phyloP scores from a whole-genome alignment of 1,284 basidiomycete genomes.

The Leccinum subfulvum region DNA sequence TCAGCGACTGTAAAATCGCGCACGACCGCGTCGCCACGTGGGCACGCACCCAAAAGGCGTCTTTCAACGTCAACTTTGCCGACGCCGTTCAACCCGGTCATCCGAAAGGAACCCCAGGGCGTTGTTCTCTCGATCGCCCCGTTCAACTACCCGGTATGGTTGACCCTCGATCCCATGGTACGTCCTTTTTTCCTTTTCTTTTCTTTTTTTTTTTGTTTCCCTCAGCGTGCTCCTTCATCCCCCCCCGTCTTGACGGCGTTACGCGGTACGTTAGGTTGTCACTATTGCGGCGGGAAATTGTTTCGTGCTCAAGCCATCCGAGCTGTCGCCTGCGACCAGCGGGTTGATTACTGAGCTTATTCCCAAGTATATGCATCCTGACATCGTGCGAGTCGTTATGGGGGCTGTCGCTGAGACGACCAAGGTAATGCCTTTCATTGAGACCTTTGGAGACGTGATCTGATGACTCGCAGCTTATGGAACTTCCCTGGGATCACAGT shows the following conservation, averaged over 20 bases:
- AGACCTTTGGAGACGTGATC: not conserved
- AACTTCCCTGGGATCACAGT: conserved; percentile 88
- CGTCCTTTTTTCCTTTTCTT: too few relatives aligned
- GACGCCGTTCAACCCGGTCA: too few relatives aligned
- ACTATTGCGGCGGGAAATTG: conserved; percentile 83
- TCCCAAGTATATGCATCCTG: conserved; percentile 79
- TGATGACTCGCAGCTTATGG: conserved; percentile 51
- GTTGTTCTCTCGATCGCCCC: too few relatives aligned
- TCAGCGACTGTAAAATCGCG: too few relatives aligned
- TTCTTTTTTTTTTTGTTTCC: too few relatives aligned
- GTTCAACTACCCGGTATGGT: too few relatives aligned
- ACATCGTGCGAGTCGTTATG: conserved; percentile 71
- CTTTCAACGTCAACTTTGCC: too few relatives aligned
- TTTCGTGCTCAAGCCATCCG: conserved; percentile 78
- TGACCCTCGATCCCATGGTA: too few relatives aligned
- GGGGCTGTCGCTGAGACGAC: conserved; percentile 77
- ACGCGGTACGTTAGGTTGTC: conserved; percentile 42
- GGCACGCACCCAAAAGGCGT: too few relatives aligned
- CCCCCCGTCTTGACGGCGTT: not conserved
- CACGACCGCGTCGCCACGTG: too few relatives aligned
- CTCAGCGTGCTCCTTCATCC: not conserved
- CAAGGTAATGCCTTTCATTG: conserved; percentile 40
- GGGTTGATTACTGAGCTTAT: conserved; percentile 72
- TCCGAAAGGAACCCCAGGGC: too few relatives aligned
- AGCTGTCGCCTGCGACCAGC: conserved; percentile 67